Conservation (phyloP, 2,329 filamentous ascomycete genomes). For the Alternaria brassicae region DNA sequence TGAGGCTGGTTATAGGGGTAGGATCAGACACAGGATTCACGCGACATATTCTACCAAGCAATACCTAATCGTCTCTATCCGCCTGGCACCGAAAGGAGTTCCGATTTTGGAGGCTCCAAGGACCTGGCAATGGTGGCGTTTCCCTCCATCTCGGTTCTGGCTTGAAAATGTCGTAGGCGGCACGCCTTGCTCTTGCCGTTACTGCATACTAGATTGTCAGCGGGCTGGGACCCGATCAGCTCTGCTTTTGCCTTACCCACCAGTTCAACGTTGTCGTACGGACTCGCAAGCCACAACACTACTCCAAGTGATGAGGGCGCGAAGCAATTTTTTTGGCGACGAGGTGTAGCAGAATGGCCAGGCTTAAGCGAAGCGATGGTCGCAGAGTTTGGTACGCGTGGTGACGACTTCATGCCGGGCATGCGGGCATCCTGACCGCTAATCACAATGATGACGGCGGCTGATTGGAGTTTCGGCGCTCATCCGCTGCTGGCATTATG, state of each 20-base stretch:
- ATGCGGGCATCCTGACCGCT: constrained; percentile 1
- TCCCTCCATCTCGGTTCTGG: neutral
- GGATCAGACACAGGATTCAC: neutral
- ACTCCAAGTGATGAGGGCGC: neutral
- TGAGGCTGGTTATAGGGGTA: neutral
- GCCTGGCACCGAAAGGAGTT: neutral
- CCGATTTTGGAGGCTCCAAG: neutral
- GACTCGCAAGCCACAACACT: constrained; percentile 3
- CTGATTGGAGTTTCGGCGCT: constrained; percentile 10
- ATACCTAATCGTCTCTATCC: neutral
- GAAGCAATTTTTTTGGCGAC: neutral
- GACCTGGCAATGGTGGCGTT: constrained; percentile 1
- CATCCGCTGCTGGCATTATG: constrained; percentile 8
- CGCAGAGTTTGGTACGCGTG: constrained; percentile 5
- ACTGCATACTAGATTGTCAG: neutral
- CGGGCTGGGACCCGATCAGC: neutral
- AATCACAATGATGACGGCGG: neutral
- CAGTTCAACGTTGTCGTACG: neutral
- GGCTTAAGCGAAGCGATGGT: constrained; percentile 3
- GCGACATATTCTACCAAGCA: neutral
- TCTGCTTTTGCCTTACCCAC: neutral
- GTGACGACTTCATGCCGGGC: constrained; percentile 4
- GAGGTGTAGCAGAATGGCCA: neutral
- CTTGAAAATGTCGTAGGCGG: constrained; percentile 4
- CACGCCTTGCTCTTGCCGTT: constrained; percentile 5